Conservation (phyloP, 805 yeast species). For the Candida nemodendra region DNA sequence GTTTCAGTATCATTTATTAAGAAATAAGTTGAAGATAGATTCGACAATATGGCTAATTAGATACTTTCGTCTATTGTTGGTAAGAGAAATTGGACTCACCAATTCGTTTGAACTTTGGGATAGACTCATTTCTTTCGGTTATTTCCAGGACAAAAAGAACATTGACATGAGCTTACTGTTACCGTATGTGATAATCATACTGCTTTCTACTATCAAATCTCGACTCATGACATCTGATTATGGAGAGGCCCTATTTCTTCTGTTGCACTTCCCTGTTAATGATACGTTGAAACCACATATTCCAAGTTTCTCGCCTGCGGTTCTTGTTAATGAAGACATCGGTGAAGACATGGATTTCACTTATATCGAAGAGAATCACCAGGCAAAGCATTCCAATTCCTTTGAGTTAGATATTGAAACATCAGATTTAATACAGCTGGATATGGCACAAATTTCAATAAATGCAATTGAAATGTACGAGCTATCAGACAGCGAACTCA, state of each 20-base stretch:
- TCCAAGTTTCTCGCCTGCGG: conserved; percentile 14
- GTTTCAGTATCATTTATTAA: conserved; percentile 44
- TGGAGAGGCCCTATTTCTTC: conserved; percentile 47
- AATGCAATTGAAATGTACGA: conserved; percentile 22
- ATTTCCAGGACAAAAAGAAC: conserved; percentile 12
- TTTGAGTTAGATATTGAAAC: conserved; percentile 6
- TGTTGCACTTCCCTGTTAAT: conserved; percentile 47
- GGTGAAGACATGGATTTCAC: conserved; percentile 20
- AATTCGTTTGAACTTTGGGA: conserved; percentile 47
- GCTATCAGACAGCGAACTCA: conserved; percentile 14
- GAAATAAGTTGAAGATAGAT: conserved; percentile 45
- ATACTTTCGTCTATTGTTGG: conserved; percentile 44
- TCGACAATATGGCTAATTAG: conserved; percentile 56
- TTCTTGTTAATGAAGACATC: conserved; percentile 13
- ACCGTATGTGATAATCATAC: conserved; percentile 40
- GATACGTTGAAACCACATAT: conserved; percentile 6
- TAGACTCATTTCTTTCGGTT: conserved; percentile 38
- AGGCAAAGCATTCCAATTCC: conserved; percentile 11
- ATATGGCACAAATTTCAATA: conserved; percentile 14
- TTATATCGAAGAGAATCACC: conserved; percentile 24
- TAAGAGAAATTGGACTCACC: conserved; percentile 45
- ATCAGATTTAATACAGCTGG: conserved; percentile 7
- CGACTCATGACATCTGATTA: conserved; percentile 49
- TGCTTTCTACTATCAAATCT: conserved; percentile 43
- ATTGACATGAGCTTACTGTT: conserved; percentile 35